Base-by-base conservation (phyloP, 2,329 filamentous ascomycete genomes). In the Thermothelomyces thermophilus region DNA sequence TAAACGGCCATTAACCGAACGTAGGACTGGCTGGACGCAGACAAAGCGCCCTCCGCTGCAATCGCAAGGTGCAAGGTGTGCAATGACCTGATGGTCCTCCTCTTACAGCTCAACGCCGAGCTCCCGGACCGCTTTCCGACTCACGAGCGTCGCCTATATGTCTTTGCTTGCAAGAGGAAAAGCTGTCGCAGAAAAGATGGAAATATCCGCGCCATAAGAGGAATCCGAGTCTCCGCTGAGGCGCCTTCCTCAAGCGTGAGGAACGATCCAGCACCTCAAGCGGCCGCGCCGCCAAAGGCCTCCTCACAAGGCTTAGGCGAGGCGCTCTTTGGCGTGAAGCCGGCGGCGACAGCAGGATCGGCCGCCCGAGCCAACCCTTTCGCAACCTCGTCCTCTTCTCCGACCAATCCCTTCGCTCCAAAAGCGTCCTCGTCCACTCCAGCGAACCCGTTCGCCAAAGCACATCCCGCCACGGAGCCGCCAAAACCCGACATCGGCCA, bases 51-150 rank as follows among this genome's bases (percentile, higher is more conserved):
- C 7, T 86, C 87, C 1, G 86, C 86, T 20, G 73, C 83, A 1
- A 76, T 95, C 9, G 89, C 87, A 19, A 85, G 83, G 68, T 98
- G 93, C 73, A 89, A 87, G 68, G 78, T 87, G 57, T 98, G 93
- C 79, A 87, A 89, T 58, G 79, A 83, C 46, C 70, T 88, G 46
- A 89, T 96, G 80, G 83, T 82, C 1, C 76, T 97, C 10, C 79
- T 98, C 3, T 78, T 98, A 41, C 90, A 98, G 68, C 78, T 98
- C 24, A 89, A 98, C 68, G 90, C 82, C 61, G 90, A 96, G 64
- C 76, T 97, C 3, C 90, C 90, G 13, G 86, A 91, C 48, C 77
- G 82, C 42, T 96, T 95, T 62, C 86, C 90, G 1, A 82, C 84
- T 49, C 88, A 97, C 68, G 89, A 96, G 62, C 78, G 93, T 58